These are phyloP conservation scores for Aspergillus felis DNA, from an alignment of 2,329 filamentous ascomycete genomes.

Conservation along the genomic window DNA sequence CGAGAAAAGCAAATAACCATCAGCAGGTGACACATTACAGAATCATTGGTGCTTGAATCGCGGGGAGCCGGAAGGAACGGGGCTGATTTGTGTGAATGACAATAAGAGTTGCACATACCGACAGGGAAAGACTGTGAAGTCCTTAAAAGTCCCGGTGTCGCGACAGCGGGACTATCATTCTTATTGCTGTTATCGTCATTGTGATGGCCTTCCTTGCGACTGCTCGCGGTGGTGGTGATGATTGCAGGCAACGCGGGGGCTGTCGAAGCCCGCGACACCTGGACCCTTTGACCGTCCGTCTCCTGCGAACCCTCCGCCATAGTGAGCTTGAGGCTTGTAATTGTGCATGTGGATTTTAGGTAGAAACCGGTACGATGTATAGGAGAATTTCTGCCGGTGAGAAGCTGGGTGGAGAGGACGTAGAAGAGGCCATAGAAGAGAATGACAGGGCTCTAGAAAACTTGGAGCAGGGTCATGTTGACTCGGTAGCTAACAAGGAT, in stretches of 20 bases:
- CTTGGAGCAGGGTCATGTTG: background rate
- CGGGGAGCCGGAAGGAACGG: conserved; percentile 3
- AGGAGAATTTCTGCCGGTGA: background rate
- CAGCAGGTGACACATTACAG: background rate
- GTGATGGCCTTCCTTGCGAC: conserved; percentile 12
- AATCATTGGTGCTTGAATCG: conserved; percentile 2
- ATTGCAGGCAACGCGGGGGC: conserved; percentile 20
- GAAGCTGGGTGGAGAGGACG: background rate
- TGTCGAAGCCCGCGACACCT: conserved; percentile 22
- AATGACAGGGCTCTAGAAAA: background rate
- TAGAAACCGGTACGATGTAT: background rate
- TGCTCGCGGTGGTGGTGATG: conserved; percentile 19
- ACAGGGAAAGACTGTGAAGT: conserved; percentile 20
- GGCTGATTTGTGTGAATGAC: background rate
- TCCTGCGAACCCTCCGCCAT: conserved; percentile 33
- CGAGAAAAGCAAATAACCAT: conserved; percentile 3
- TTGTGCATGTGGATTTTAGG: conserved; percentile 19
- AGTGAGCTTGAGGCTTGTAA: conserved; percentile 13
- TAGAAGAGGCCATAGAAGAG: background rate
- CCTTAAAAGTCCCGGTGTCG: conserved; percentile 10
- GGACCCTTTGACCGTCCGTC: conserved; percentile 15
- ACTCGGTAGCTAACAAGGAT: background rate
- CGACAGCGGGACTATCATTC: conserved; percentile 8
- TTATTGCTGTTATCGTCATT: conserved; percentile 5
- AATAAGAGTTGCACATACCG: conserved; percentile 20